Base-by-base conservation (phyloP, 2,329 filamentous ascomycete genomes). In the Sarocladium oryzae region DNA sequence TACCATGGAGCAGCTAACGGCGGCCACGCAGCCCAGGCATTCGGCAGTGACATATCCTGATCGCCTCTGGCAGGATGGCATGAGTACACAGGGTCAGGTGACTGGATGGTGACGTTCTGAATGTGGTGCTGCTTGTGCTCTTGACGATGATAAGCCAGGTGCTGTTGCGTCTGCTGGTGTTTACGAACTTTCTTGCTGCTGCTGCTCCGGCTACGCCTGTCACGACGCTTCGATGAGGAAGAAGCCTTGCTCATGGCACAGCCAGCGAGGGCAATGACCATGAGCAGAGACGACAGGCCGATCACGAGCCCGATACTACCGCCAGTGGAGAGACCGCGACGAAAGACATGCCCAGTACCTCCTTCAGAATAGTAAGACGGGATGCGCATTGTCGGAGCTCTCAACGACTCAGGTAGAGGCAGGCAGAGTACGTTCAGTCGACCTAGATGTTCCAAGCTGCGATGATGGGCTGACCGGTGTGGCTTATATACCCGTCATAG, bases 91-190 rank as follows among this genome's bases (percentile, higher is more conserved):
- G 43, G 24, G 7, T 48, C 16, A 4, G 43, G 26, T 16, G 10
- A 26, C 18, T 48, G 43, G 33, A 48, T 48, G 9, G 24, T 48
- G 21, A 48, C 43, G 15, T 48, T 48, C 18, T 48, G 43, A 18
- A 48, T n/a, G 18, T 48, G 43, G 28, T 32, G 11, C 16, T 48
- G 43, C 43, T 30, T 32, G 26, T 48, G 43, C 3, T 48, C 43
- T 48, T 48, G 43, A 26, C 24, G 20, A 20, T 48, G 43, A 15
- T 48, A 26, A 3, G 43, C 16, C 9, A 20, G 43, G 9, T 48
- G 43, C 28, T 48, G 43, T 33, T 48, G 43, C n/a, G 26, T 48
- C 16, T 33, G 43, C 4, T 33, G 26, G n/a, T 33, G 43, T 24
- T 16, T 5, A 15, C 15, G 26, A 3, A 20, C 18, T 26, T 48